Base-by-base conservation (phyloP, 2,329 filamentous ascomycete genomes). In the Fusarium miscanthi region DNA sequence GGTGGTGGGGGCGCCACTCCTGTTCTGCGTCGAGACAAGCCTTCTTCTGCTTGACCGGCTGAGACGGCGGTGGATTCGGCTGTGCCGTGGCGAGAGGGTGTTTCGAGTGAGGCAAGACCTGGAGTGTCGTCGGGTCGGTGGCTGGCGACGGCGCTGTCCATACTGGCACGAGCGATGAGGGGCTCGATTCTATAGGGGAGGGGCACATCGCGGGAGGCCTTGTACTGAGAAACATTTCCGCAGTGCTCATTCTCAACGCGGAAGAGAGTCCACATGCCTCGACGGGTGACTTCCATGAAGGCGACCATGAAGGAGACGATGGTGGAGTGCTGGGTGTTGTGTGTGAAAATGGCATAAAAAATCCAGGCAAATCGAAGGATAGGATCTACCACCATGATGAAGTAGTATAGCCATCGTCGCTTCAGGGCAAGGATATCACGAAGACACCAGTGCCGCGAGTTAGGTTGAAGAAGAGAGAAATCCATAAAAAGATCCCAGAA, bases 211-310 rank as follows among this genome's bases (percentile, higher is more conserved):
- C 95, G 89, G 5, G 92, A 94, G 8, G 96, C 96, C 72, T 97
- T 94, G 87, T 97, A 97, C 74, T 94, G 91, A 23, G 91, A 89
- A 5, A 99, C 95, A 76, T 98, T 97, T 61, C 92, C 91, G 82
- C 94, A 97, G 82, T 99, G 96, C 78, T 99, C 96, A 81, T 99
- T 99, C 82, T 99, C 96, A 31, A 99, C 95, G 43, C 96, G 93
- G 80, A 99, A 93, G 8, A 98, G 85, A 1, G 92, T 91, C 96
- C 96, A 99, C 79, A 98, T 90, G 69, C 94, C 95, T 79, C 96
- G 87, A 37, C 96, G 90, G n/a, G 89, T 87, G 27, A 97, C 90
- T 80, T 99, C 96, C 13, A 91, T 89, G 6, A 98, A 84, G 4
- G 89, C 87, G 21, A 98, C 89, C 35, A 93, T 74, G 81, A 98